Conservation (phyloP, 495 filamentous ascomycete genomes). For the Ramalina peruviana region DNA sequence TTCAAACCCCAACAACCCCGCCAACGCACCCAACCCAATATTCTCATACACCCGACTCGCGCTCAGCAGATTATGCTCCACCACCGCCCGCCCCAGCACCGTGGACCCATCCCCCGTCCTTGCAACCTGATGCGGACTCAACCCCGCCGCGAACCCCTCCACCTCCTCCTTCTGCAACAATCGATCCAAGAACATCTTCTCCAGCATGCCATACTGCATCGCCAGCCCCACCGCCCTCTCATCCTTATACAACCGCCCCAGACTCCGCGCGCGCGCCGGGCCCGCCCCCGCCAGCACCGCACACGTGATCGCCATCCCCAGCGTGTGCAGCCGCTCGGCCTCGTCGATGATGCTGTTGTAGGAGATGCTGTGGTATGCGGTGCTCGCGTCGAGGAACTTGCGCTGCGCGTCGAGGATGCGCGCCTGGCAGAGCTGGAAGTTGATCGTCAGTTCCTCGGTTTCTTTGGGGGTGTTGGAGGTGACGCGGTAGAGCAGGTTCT, state of each 20-base stretch:
- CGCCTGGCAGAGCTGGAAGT: constrained; percentile 83
- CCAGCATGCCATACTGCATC: constrained; percentile 74
- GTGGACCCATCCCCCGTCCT: constrained; percentile 78
- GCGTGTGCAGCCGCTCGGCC: constrained; percentile 67
- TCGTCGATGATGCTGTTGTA: constrained; percentile 64
- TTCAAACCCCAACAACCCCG: constrained; percentile 59
- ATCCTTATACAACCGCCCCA: constrained; percentile 85
- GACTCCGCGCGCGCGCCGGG: constrained; percentile 60
- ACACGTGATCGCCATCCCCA: constrained; percentile 81
- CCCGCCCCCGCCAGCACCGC: constrained; percentile 91
- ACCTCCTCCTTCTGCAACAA: constrained; percentile 71
- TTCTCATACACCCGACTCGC: constrained; percentile 80
- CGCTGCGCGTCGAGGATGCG: constrained; percentile 85
- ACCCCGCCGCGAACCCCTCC: constrained; percentile 62
- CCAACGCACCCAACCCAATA: constrained; percentile 68
- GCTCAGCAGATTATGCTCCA: constrained; percentile 88
- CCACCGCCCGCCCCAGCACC: constrained; percentile 84
- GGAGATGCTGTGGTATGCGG: constrained; percentile 76
- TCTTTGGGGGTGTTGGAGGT: not conserved
- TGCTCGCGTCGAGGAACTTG: constrained; percentile 77
- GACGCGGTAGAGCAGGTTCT: constrained; percentile 74
- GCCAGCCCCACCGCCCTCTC: constrained; percentile 57
- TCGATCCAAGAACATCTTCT: constrained; percentile 95
- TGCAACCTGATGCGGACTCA: constrained; percentile 81
- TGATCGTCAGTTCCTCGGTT: constrained; percentile 46